Evolutionary conservation across 495 filamentous ascomycete species (phyloP), one percentile per base, ranked within the genome.

Genomic region (Hyaloscypha variabilis): DNA sequence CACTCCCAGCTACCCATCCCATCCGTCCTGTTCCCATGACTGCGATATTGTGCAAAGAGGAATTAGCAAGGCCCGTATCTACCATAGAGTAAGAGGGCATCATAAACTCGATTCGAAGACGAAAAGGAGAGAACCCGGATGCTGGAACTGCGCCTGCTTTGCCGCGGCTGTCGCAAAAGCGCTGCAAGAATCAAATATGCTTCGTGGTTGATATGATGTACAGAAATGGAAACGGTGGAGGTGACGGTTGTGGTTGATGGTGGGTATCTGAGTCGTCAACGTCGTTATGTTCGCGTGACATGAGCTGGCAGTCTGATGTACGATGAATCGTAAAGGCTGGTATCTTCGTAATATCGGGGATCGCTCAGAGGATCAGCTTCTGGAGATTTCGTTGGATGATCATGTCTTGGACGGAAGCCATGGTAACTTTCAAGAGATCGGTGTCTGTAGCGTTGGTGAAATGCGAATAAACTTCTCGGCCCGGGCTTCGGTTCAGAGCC

Each of bases 381-480:
- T 97, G 92, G 64, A 99, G 83, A 77, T 99, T 99, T 77, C 93
- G 90, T 81, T 99, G 95, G 70, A 99, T 94, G 77, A 99, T 98
- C 91, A 98, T 99, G 74, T 99, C 95, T 74, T 98, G 95, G 36
- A 99, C 95, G 29, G 91, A 96, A 61, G 87, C 85, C 95, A 99
- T 99, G 26, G 95, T 99, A 69, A 94, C 96, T 79, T 97, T 97
- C 61, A 99, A 82, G 60, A 99, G 78, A 74, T 96, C 95, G 36
- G 94, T 97, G 76, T 97, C 94, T 11, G 94, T 97, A 8, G 94
- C 94, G 70, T 96, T 97, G 24, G 94, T 97, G 72, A 91, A 93
- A 73, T 97, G 92, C 58, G 92, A 90, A 70, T 97, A 97, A 65
- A 96, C 92, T 72, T 97, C 93, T 74, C 93, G 91, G 60, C 89